Conservation (phyloP, 2,329 filamentous ascomycete species). For the Apiospora kogelbergensis region DNA sequence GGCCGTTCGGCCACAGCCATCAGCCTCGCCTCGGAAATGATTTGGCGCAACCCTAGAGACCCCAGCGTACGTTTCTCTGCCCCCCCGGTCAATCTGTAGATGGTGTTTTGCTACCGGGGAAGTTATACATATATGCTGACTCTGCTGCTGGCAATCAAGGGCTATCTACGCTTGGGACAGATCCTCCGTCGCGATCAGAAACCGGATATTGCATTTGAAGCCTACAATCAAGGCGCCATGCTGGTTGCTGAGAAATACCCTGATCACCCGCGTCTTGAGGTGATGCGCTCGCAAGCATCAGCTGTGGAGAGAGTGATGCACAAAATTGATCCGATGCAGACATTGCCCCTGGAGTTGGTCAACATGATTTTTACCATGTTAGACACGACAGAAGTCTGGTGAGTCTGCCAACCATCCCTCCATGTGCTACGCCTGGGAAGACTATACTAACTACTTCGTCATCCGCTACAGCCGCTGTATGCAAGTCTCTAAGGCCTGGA, state of each 20-base stretch:
- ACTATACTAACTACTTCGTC: neutral
- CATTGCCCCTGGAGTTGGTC: conserved; percentile 27
- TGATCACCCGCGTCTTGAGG: conserved; percentile 21
- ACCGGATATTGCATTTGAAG: conserved; percentile 19
- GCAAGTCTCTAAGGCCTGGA: conserved; percentile 28
- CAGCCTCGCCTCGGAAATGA: neutral
- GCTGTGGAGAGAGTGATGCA: neutral
- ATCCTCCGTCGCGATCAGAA: conserved; percentile 22
- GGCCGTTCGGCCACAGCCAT: neutral
- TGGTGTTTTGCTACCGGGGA: too few species aligned
- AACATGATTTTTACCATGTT: conserved; percentile 23
- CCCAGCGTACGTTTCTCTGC: conserved; percentile 19
- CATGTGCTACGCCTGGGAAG: too few species aligned
- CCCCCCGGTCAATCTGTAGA: neutral
- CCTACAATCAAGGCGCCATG: conserved; percentile 25
- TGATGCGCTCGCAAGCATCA: conserved; percentile 12
- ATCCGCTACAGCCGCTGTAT: conserved; percentile 15
- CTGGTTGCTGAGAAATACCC: conserved; percentile 25
- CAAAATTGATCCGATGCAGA: conserved; percentile 11
- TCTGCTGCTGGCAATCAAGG: neutral
- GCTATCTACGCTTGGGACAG: conserved; percentile 29
- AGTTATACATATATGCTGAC: neutral
- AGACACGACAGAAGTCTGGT: neutral
- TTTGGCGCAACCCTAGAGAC: conserved; percentile 21
- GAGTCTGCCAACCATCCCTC: neutral